phyloP scores from a whole-genome alignment of 495 filamentous ascomycete species.

The Amphirosellinia nigrospora region DNA sequence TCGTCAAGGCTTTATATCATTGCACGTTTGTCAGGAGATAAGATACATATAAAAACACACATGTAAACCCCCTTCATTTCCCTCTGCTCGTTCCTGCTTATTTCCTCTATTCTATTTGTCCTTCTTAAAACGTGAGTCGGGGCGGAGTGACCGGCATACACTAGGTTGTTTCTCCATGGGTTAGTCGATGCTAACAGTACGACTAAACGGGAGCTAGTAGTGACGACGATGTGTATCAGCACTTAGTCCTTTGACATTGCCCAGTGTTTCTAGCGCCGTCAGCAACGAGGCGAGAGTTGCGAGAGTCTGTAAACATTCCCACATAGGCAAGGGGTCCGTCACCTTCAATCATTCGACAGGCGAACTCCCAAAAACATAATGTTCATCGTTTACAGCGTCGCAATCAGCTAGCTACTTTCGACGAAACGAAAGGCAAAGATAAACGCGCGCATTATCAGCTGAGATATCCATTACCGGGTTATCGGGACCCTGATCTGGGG shows the following conservation, averaged over 20 bases:
- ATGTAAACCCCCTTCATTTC: not conserved
- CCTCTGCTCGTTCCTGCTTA: not conserved
- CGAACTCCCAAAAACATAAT: not conserved
- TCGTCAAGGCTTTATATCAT: not conserved
- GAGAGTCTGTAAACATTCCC: not conserved
- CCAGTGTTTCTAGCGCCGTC: not conserved
- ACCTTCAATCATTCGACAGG: not conserved
- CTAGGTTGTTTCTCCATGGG: not conserved
- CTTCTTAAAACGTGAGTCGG: not conserved
- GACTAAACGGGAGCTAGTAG: not conserved
- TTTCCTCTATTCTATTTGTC: not conserved
- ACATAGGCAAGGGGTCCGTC: not conserved
- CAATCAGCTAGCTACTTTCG: not conserved
- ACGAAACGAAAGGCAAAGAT: not conserved
- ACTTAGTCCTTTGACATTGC: not conserved
- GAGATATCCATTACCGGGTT: not conserved
- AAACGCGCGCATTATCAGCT: not conserved
- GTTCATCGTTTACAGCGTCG: not conserved
- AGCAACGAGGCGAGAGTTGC: not conserved
- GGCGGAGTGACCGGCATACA: not conserved
- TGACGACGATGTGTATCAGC: not conserved
- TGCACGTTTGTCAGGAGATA: not conserved
- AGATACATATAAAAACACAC: not conserved
- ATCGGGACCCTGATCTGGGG: not conserved
- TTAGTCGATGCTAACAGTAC: not conserved